Evolutionary conservation across 1,284 basidiomycete species (phyloP).

Genomic region (Malassezia furfur): DNA sequence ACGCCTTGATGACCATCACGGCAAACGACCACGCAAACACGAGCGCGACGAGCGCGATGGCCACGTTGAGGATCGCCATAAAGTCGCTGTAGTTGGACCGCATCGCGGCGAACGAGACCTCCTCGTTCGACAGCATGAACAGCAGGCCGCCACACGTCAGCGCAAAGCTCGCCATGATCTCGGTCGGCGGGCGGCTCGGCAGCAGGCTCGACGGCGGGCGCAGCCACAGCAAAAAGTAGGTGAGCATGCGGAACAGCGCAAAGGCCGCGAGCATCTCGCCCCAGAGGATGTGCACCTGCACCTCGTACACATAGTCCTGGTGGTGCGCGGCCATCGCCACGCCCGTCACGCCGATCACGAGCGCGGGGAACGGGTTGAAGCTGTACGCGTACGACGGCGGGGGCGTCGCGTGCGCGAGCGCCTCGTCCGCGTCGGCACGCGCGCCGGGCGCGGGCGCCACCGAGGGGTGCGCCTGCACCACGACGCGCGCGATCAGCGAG

Average conservation of each 20-base stretch:
- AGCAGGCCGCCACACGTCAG: slow-evolving; percentile 76
- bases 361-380: slow-evolving; percentile 73
- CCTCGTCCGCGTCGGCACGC: slow-evolving; percentile 13
- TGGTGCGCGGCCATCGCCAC: slow-evolving; percentile 90
- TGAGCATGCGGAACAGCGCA: slow-evolving; percentile 66
- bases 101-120: slow-evolving; percentile 84
- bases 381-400: slow-evolving; percentile 58
- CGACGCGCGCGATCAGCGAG: slow-evolving; percentile 28
- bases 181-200: slow-evolving; percentile 87
- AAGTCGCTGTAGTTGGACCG: slow-evolving; percentile 72
- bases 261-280: slow-evolving; percentile 79
- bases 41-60: slow-evolving; percentile 34
- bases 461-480: slow-evolving; percentile 22
- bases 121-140: slow-evolving; percentile 86
- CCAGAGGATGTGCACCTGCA: slow-evolving; percentile 75
- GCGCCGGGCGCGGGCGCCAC: not conserved
- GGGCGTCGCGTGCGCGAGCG: slow-evolving; percentile 25
- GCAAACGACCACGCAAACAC: slow-evolving; percentile 34
- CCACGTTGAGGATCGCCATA: slow-evolving; percentile 49
- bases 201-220: slow-evolving; percentile 55
- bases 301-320: slow-evolving; percentile 79
- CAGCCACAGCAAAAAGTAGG: slow-evolving; percentile 90
- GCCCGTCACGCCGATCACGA: slow-evolving; percentile 86
- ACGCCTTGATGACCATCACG: slow-evolving; percentile 39
- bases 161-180: slow-evolving; percentile 77